phyloP scores from a whole-genome alignment of 352 stramenopile genomes.

The Thraustochytrium striatum region DNA sequence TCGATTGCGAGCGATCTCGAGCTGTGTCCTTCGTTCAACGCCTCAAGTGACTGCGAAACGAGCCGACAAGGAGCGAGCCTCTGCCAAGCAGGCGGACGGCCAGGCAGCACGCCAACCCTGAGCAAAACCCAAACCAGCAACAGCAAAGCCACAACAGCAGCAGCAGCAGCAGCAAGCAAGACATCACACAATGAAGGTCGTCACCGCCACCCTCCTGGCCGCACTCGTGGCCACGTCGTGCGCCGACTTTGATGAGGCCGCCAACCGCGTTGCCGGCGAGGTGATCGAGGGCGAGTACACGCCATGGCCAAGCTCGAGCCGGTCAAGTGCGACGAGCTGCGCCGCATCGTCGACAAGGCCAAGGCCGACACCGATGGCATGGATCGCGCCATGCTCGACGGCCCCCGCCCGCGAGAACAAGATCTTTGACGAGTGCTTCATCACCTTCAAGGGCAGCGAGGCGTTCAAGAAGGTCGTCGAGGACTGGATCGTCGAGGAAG shows the following conservation, averaged over 20 bases:
- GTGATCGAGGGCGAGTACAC: not conserved
- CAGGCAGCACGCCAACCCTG: too few species aligned
- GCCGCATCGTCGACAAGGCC: not conserved
- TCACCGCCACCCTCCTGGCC: not conserved
- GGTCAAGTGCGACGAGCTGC: not conserved
- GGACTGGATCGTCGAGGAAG: not conserved
- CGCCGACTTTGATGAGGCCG: not conserved
- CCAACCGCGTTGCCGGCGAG: not conserved
- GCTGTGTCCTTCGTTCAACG: too few species aligned
- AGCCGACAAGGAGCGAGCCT: too few species aligned
- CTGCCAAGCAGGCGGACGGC: too few species aligned
- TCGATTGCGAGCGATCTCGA: too few species aligned
- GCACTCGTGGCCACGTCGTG: not conserved
- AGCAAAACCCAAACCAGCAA: slow-evolving; percentile 1
- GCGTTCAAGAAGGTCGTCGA: slow-evolving; percentile 5
- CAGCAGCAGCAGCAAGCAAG: not conserved
- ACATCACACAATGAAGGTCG: not conserved
- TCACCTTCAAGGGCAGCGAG: not conserved
- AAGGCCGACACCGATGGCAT: not conserved
- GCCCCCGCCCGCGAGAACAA: not conserved
- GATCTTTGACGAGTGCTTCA: not conserved
- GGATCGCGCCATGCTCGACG: not conserved
- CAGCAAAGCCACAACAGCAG: not conserved
- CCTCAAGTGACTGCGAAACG: too few species aligned
- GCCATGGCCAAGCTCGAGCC: not conserved